Conservation (phyloP, 805 yeast species). For the Barnettozyma populi region DNA sequence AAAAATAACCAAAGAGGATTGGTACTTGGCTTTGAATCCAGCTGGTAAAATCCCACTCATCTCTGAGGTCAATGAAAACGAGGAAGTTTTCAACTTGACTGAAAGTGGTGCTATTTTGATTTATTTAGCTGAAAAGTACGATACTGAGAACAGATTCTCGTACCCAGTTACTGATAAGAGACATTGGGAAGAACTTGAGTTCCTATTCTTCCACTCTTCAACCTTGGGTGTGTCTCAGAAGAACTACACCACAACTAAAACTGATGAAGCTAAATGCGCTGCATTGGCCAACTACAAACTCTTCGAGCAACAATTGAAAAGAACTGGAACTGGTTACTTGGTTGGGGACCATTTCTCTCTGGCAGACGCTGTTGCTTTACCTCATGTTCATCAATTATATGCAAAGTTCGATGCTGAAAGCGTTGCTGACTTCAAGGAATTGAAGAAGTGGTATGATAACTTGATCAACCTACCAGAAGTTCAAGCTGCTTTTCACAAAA, state of each 20-base stretch:
- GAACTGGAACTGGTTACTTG: constrained; percentile 42
- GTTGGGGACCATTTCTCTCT: constrained; percentile 55
- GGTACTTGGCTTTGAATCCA: constrained; percentile 53
- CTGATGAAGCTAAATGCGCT: constrained; percentile 29
- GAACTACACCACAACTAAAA: constrained; percentile 36
- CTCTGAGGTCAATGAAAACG: constrained; percentile 31
- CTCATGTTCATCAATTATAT: constrained; percentile 22
- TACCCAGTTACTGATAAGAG: constrained; percentile 31
- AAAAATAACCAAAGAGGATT: constrained; percentile 46
- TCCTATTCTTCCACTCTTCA: constrained; percentile 53
- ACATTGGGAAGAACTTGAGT: constrained; percentile 48
- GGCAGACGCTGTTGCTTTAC: constrained; percentile 48
- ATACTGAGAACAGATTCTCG: constrained; percentile 40
- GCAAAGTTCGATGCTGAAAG: constrained; percentile 3
- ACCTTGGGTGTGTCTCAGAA: constrained; percentile 58
- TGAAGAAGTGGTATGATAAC: constrained; percentile 8
- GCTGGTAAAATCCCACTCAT: constrained; percentile 60
- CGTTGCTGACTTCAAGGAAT: constrained; percentile 2
- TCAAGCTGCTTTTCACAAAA: constrained; percentile 7
- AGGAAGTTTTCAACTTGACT: constrained; percentile 37
- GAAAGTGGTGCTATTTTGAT: constrained; percentile 60
- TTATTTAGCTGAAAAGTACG: constrained; percentile 55
- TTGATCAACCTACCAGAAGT: constrained; percentile 8
- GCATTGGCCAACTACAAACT: constrained; percentile 42
- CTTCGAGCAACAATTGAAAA: constrained; percentile 41